Evolutionary conservation across 73 alveolate species (phyloP), one percentile per base, ranked within the genome.

Genomic region (Symbiodinium pilosum): DNA sequence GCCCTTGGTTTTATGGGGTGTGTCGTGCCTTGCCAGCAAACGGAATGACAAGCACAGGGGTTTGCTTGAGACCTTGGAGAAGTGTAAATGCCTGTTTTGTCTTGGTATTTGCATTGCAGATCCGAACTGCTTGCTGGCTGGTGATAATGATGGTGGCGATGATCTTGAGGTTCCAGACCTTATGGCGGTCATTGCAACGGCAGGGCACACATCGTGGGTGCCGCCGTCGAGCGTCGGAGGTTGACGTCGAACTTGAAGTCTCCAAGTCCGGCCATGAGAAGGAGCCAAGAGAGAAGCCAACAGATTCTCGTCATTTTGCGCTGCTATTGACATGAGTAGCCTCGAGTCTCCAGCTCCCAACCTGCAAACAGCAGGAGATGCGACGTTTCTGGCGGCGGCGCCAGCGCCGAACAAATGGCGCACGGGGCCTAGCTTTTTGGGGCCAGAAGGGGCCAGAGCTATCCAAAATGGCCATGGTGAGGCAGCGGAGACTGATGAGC

Each of bases 211-310:
- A 30, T 11, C 73, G 73, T 16, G 73, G 73, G 20, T 16, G 73
- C 73, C 32, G 73, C 73, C 26, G 73, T 54, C 20, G 1, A 54
- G 26, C 12, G 32, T 54, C 73, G 12, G 73, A 54, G 28, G 1
- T n/a, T 26, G 73, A 54, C 26, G 34, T 54, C 32, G 73, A 54
- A 26, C 73, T 54, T 54, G 32, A 54, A 54, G 73, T 54, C 73
- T 54, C 73, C 73, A 30, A 54, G 32, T 54, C 73, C 6, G n/a
- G n/a, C 73, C n/a, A 26, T 24, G 34, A 30, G 73, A 54, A 54
- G 73, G 73, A 54, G 73, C 73, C 73, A 54, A 54, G n/a, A n/a
- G n/a, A n/a, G n/a, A n/a, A 54, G 73, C 73, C 34, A 54, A n/a
- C 12, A 54, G n/a, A n/a, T n/a, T n/a, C n/a, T n/a, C n/a, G n/a